Base-by-base conservation (phyloP, 169 alveolate genomes). In the Ichthyophthirius multifiliis region DNA sequence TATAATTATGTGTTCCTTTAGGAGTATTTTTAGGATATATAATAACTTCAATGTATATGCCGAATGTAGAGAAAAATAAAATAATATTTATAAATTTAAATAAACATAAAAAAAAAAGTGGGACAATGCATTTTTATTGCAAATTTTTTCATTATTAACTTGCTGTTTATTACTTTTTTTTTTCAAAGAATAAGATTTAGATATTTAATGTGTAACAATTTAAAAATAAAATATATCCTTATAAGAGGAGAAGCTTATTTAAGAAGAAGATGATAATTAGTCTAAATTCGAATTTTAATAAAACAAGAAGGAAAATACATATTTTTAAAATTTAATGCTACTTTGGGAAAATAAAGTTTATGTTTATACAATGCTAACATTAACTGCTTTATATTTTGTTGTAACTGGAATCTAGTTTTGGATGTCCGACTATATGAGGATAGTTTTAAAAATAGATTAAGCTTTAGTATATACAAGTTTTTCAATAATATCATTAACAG, bases 401-500 rank as follows among this genome's bases (percentile, higher is more conserved):
- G 85, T 87, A 9, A 87, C 95, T 23, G 93, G 93, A 13, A 84
- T 91, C 12, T 82, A 91, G 64, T 91, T 88, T 64, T 91, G 95
- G 95, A 82, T 84, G 10, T 65, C 93, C 39, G 95, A 91, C 55
- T 91, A 87, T 65, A 71, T 87, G 82, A 27, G 63, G 41, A 55
- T 44, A 2, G 92, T 82, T 2, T 64, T 91, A 13, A 48, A 81
- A 0, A 20, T 76, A 39, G 78, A 88, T 16, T 73, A 83, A 15
- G 81, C 83, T 18, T 39, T 18, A 6, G 87, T 85, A 1, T 77
- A 74, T 55, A 37, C 67, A 20, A 23, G 86, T 5, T 91, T 87
- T 55, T 64, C 91, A 34, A 30, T 76, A 13, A 67, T 73, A 4
- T 74, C 86, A 20, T 16, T 91, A 10, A 78, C 91, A 2, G 90